Conservation (phyloP, 2,329 filamentous ascomycete genomes). For the Aureobasidium sp. region DNA sequence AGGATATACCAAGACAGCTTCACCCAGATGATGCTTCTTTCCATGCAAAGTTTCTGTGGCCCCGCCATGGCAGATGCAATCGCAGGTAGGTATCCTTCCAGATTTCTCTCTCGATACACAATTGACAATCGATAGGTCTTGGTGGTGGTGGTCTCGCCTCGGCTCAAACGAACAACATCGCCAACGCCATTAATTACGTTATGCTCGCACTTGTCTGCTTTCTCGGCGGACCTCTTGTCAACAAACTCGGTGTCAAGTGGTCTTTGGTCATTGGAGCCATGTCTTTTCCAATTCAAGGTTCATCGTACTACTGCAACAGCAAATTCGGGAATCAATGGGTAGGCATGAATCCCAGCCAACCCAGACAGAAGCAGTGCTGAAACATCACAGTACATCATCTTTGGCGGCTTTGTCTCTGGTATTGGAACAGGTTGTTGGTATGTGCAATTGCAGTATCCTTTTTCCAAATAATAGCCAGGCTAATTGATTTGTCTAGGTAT, state of each 20-base stretch:
- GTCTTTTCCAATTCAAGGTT: conserved; percentile 13
- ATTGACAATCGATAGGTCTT: conserved; percentile 1
- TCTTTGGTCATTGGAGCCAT: conserved; percentile 11
- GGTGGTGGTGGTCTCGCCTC: conserved; percentile 14
- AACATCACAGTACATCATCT: conserved; percentile 38
- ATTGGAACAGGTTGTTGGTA: conserved; percentile 2
- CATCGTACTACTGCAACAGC: conserved; percentile 15
- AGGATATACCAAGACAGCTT: conserved; percentile 42
- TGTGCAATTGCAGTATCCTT: neutral
- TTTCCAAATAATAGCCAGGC: neutral
- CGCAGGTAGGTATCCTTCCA: neutral
- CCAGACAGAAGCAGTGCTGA: conserved; percentile 26
- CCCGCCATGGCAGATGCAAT: conserved; percentile 16
- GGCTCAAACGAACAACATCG: conserved; percentile 9
- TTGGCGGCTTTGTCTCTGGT: conserved; percentile 32
- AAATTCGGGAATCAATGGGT: conserved; percentile 16
- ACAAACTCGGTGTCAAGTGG: conserved; percentile 15
- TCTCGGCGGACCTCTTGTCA: conserved; percentile 10
- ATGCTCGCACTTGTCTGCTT: conserved; percentile 13
- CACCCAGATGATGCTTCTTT: conserved; percentile 44
- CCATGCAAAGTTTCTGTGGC: conserved; percentile 33
- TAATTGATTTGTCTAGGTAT: neutral
- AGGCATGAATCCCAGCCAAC: neutral
- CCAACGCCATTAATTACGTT: conserved; percentile 4
- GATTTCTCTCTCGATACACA: neutral